A percentile compares a stretch with the other conserved stretches of the same genome.
These are phyloP conservation scores for Dipodascus geniculatus DNA, from an alignment of 805 yeast genomes.

Conservation along the genomic window DNA sequence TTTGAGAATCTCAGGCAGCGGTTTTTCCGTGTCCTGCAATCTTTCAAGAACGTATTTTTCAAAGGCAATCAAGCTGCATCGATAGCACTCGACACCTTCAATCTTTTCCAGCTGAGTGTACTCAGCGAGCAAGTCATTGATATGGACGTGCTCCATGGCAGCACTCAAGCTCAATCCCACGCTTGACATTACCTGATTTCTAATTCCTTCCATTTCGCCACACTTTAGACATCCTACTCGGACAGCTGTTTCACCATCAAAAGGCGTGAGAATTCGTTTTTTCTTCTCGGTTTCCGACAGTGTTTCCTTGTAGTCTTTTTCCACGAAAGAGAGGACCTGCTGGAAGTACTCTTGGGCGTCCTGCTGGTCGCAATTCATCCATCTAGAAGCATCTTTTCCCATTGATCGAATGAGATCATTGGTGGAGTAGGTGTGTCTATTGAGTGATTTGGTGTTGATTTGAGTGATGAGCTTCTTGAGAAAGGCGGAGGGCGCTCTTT, in stretches of 20 bases:
- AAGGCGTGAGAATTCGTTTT: conserved; percentile 53
- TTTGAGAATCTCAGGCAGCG: conserved; percentile 19
- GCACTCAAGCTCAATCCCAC: conserved; percentile 23
- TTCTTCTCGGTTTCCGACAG: not conserved
- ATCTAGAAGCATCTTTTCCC: conserved; percentile 34
- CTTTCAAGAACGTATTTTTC: not conserved
- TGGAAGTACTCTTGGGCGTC: conserved; percentile 97
- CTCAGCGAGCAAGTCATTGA: conserved; percentile 19
- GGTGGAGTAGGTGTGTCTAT: conserved; percentile 21
- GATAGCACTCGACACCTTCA: conserved; percentile 87
- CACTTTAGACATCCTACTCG: conserved; percentile 83
- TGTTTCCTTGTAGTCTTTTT: conserved; percentile 15
- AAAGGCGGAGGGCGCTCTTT: conserved; percentile 3
- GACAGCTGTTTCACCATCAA: conserved; percentile 81
- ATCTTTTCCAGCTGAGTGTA: conserved; percentile 60
- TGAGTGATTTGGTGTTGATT: conserved; percentile 20
- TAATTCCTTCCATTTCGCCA: conserved; percentile 89
- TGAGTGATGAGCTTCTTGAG: not conserved
- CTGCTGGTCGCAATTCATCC: conserved; percentile 82
- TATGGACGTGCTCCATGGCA: conserved; percentile 6
- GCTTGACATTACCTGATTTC: conserved; percentile 56
- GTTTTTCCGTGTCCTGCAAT: conserved; percentile 7
- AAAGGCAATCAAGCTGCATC: conserved; percentile 57
- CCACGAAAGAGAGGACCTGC: conserved; percentile 25
- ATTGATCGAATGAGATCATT: conserved; percentile 13